phyloP scores from a whole-genome alignment of 371 early-diverging fungal species.

The Mucor velutinosus region DNA sequence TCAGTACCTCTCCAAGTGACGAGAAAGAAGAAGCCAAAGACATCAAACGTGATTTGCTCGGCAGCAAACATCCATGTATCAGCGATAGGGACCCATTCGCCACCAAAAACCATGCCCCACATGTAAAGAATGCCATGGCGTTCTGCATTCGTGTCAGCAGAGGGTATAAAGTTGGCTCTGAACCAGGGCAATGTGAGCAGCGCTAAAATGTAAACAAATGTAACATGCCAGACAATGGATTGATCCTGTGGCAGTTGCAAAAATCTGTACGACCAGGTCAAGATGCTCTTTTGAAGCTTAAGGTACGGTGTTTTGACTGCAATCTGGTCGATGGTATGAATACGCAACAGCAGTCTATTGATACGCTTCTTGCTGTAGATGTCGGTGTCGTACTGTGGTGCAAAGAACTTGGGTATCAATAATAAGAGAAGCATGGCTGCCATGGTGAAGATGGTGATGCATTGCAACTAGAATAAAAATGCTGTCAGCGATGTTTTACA shows the following conservation, averaged over 20 bases:
- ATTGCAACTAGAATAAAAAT: slow-evolving; percentile 22
- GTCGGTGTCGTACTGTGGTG: slow-evolving; percentile 10
- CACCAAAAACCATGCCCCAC: slow-evolving; percentile 54
- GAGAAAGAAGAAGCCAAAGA: slow-evolving; percentile 49
- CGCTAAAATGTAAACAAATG: slow-evolving; percentile 48
- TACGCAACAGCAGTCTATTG: slow-evolving; percentile 22
- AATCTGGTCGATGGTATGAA: slow-evolving; percentile 34
- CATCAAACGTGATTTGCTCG: slow-evolving; percentile 46
- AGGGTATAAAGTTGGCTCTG: slow-evolving; percentile 58
- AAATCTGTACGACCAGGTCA: slow-evolving; percentile 33
- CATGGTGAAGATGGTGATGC: slow-evolving; percentile 24
- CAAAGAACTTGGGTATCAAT: slow-evolving; percentile 37
- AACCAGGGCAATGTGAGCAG: slow-evolving; percentile 55
- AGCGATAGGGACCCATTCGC: slow-evolving; percentile 78
- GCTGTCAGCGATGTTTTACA: neutral
- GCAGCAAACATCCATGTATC: slow-evolving; percentile 79
- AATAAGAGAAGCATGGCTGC: slow-evolving; percentile 17
- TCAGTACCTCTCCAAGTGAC: slow-evolving; percentile 34
- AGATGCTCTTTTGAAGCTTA: slow-evolving; percentile 27
- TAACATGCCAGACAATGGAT: slow-evolving; percentile 47
- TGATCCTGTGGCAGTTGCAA: slow-evolving; percentile 29
- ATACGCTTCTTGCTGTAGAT: slow-evolving; percentile 3
- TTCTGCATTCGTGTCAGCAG: slow-evolving; percentile 38
- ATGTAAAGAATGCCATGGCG: slow-evolving; percentile 61
- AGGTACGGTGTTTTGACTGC: slow-evolving; percentile 2